Percentiles rank a stretch among this genome's conserved stretches.
phyloP scores from a whole-genome alignment of 768 basidiomycete genomes.

The Punctularia strigosozonata region DNA sequence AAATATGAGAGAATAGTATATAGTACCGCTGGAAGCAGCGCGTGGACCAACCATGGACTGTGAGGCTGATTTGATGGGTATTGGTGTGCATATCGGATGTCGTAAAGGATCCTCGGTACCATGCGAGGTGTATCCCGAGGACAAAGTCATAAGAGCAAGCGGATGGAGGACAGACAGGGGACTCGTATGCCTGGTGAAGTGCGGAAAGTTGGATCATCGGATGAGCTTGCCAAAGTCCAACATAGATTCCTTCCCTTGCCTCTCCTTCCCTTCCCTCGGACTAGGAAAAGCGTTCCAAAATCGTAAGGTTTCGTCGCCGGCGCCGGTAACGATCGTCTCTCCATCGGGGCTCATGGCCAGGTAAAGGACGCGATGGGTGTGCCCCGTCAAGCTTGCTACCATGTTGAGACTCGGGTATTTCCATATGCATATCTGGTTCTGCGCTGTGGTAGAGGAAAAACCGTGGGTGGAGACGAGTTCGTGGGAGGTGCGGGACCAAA shows the following conservation, averaged over 20 bases:
- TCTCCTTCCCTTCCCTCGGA: constrained; percentile 32
- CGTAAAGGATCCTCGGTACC: too few species aligned
- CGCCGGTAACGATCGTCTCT: constrained; percentile 96
- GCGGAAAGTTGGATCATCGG: too few species aligned
- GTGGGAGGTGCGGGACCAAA: constrained; percentile 92
- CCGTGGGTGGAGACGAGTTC: constrained; percentile 98
- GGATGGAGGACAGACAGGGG: too few species aligned
- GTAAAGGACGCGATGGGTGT: constrained; percentile 90
- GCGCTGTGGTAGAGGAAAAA: constrained; percentile 85
- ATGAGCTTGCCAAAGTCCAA: constrained; percentile 35
- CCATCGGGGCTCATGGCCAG: constrained; percentile 98
- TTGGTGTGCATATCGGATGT: too few species aligned
- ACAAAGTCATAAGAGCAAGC: too few species aligned
- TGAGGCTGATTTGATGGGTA: too few species aligned
- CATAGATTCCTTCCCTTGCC: constrained; percentile 25
- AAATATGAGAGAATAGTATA: too few species aligned
- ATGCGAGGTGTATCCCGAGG: too few species aligned
- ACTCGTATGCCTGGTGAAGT: too few species aligned
- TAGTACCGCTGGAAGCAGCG: too few species aligned
- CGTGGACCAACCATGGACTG: too few species aligned
- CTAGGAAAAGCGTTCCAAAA: constrained; percentile 99
- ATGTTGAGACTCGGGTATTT: constrained; percentile 88
- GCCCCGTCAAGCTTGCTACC: constrained; percentile 90
- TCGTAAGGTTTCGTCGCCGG: constrained; percentile 91
- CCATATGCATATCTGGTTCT: constrained; percentile 96